phyloP scores from a whole-genome alignment of 1,139 yeast species.

The Debaryomyces nepalensis region DNA sequence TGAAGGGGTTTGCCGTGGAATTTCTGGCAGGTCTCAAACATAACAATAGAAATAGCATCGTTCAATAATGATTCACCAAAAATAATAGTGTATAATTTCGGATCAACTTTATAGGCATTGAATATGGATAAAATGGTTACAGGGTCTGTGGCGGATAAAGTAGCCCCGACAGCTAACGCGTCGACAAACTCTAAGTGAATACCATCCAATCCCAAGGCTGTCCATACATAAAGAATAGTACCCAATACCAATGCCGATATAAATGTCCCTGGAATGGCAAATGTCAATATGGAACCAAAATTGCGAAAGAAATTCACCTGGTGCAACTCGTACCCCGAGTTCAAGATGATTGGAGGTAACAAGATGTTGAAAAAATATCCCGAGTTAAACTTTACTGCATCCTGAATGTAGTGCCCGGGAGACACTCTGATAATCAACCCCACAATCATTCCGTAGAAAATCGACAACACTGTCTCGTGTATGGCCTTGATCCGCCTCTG shows the following conservation, averaged over 20 bases:
- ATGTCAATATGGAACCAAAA: constrained; percentile 86
- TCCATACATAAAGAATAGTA: constrained; percentile 82
- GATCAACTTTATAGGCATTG: constrained; percentile 97
- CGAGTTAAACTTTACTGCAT: constrained; percentile 93
- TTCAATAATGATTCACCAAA: constrained; percentile 95
- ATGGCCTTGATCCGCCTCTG: constrained; percentile 90
- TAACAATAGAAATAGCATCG: constrained; percentile 97
- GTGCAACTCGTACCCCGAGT: constrained; percentile 94
- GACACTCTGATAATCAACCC: constrained; percentile 87
- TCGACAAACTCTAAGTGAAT: constrained; percentile 89
- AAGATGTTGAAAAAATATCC: constrained; percentile 92
- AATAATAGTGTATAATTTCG: constrained; percentile 92
- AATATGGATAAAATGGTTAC: constrained; percentile 95
- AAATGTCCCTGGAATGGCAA: constrained; percentile 97
- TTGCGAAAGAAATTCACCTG: constrained; percentile 95
- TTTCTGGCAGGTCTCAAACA: constrained; percentile 98
- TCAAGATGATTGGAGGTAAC: constrained; percentile 93
- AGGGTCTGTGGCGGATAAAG: constrained; percentile 97
- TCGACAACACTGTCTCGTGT: constrained; percentile 95
- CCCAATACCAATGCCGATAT: constrained; percentile 91
- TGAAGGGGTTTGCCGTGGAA: constrained; percentile 84
- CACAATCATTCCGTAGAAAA: constrained; percentile 95
- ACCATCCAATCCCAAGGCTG: constrained; percentile 88
- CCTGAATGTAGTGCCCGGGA: constrained; percentile 97
- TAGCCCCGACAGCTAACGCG: constrained; percentile 96